These are phyloP conservation scores for Eustoma russellianum DNA, from an alignment of 257 asterid species.

Conservation along the genomic window DNA sequence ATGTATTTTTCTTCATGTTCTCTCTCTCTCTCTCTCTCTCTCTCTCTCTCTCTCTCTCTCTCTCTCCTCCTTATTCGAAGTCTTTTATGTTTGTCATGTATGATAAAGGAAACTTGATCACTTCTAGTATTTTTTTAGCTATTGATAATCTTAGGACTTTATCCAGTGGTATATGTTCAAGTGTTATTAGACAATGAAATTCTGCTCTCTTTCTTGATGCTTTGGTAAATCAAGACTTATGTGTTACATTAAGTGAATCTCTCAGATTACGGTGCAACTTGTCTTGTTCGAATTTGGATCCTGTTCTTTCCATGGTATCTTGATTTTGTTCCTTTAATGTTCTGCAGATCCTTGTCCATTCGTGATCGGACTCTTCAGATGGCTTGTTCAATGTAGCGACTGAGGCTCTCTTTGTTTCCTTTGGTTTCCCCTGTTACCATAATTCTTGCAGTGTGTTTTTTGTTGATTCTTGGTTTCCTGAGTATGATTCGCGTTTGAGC, in stretches of 20 bases:
- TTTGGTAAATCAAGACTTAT: neutral
- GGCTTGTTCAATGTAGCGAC: constrained; percentile 40
- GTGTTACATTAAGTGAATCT: neutral
- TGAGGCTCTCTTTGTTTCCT: constrained; percentile 14
- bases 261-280: neutral
- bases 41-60: no score
- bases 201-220: neutral
- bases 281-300: neutral
- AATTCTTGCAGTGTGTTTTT: constrained; percentile 10
- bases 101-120: neutral
- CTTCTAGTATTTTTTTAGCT: no score
- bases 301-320: neutral
- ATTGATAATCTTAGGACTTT: neutral
- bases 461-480: neutral
- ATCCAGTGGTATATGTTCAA: no score
- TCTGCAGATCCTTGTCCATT: constrained; percentile 29
- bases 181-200: neutral
- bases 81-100: neutral
- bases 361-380: constrained; percentile 24
- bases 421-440: constrained; percentile 14
- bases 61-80: no score
- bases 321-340: constrained; percentile 1
- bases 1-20: neutral
- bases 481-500: constrained; percentile 16
- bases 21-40: no score